Base-by-base conservation (phyloP, 2,329 filamentous ascomycete species). In the Pestalotiopsis fici region DNA sequence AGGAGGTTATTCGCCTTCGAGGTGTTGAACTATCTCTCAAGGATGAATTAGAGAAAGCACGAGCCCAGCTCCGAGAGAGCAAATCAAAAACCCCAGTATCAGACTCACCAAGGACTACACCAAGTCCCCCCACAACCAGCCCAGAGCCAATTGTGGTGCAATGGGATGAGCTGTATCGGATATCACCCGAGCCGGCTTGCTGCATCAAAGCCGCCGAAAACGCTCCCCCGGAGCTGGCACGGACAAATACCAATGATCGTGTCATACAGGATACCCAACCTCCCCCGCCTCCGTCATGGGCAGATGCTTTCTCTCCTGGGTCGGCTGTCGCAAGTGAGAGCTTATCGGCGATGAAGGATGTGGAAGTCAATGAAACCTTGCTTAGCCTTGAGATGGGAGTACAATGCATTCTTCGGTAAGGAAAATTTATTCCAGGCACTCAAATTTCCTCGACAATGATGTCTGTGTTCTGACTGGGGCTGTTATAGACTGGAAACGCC, bases 1-100 rank as follows among this genome's bases (percentile, higher is more conserved):
- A 63, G 18, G 60, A 63, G 39, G 60, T 63, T 12, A 18, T 63
- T 18, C 60, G 60, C 13, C 60, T 63, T 27, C 60, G 60, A 23
- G 39, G 21, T 25, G 39, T 31, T 12, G 35, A 63, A 15, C 21
- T 47, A 4, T 23, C 6, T 6, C 39, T 63, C 2, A 63, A 63
- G 37, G 39, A 47, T 4, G 39, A 63, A n/a, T 18, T 50, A 6
- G 39, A 63, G 23, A 9, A 47, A 18, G 9, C 25, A 21, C 59
- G 59, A 1, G 59, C 15, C 25, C 21, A 50, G 18, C n/a, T 57
- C 7, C 27, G 15, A 9, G 2, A 31, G 31, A 2, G 11, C 11
- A 2, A 35, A 11, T 35, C 31, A 35, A 35, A 35, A 11, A 35
- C 31, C 1, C 31, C 31, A 11, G 31, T 35, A 2, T 35, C 31